Base-by-base conservation (phyloP, 148 eudicot genomes). In the Persicaria tinctoria region DNA sequence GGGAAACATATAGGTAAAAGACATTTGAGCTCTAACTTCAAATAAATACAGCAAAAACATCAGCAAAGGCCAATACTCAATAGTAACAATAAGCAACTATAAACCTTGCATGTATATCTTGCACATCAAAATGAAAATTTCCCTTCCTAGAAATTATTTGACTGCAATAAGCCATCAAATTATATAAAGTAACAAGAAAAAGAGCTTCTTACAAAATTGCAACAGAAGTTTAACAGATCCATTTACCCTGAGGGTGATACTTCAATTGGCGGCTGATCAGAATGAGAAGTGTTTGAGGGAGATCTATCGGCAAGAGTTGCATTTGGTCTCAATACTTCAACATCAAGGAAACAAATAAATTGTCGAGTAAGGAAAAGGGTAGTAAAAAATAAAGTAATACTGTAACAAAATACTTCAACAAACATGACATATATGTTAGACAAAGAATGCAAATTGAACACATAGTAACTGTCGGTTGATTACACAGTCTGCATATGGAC, bases 231-330 rank as follows among this genome's bases (percentile, higher is more conserved):
- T 66, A 46, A 73, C 17, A 9, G 51, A 70, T 5, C 72, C 47
- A 59, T 48, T 74, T 78, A 83, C 87, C 84, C 85, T 44, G 83
- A 51, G 51, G 79, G n/a, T 32, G 78, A 73, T 8, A 41, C 81
- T 74, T 81, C 84, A 79, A 46, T 83, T 60, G 79, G 77, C 78
- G 80, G 84, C 79, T 82, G 85, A 64, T 82, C 80, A 50, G 78
- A 80, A 41, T 70, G 23, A 17, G 80, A 20, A 13, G 83, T 20
- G 79, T 76, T 85, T 73, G 81, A 7, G 59, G 86, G 80, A 73
- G 85, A 82, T 72, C 80, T 81, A 73, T 84, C 86, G 4, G 84
- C 86, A 53, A 79, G 80, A 74, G 86, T 84, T 49, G 86, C 81
- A 78, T 84, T 84, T 76, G 80, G 80, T 78, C 79, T 81, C 69